These are phyloP conservation scores for Trichosporon coremiiforme DNA, from an alignment of 1,284 basidiomycete genomes.

Conservation along the genomic window DNA sequence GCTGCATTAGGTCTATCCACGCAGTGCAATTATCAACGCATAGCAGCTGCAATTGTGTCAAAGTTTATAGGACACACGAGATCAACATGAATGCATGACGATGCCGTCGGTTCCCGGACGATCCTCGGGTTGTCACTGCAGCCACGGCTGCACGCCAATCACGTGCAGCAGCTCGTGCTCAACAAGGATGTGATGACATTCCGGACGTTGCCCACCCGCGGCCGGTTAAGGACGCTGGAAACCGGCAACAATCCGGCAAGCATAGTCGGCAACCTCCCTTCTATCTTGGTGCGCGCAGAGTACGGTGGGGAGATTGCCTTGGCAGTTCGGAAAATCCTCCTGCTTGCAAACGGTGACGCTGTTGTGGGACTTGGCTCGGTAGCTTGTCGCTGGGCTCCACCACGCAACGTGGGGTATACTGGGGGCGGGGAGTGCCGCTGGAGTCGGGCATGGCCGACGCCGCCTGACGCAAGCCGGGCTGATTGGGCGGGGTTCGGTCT, in stretches of 20 bases:
- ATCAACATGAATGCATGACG: no score
- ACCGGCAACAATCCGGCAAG: not conserved
- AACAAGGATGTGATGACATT: constrained; percentile 24
- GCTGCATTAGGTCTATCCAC: no score
- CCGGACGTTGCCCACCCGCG: constrained; percentile 7
- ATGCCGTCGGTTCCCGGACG: not conserved
- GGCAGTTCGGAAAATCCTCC: not conserved
- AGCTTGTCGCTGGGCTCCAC: not conserved
- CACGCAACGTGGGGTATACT: not conserved
- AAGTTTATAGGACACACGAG: no score
- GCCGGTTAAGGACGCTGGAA: not conserved
- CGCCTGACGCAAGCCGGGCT: constrained; percentile 1
- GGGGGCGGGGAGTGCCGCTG: not conserved
- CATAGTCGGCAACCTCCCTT: constrained; percentile 1
- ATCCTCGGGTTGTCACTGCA: not conserved
- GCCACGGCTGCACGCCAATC: no score
- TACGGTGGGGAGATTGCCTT: not conserved
- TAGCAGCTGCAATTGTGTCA: no score
- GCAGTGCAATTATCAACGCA: no score
- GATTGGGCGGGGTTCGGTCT: constrained; percentile 12
- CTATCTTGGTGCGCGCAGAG: not conserved
- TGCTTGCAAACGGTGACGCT: no score
- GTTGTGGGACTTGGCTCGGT: no score
- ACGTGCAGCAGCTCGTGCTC: no score
- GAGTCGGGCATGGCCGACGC: constrained; percentile 2